These are phyloP conservation scores for Pontederia crassipes DNA, from an alignment of 176 grass and related monocot genomes.

Conservation along the genomic window DNA sequence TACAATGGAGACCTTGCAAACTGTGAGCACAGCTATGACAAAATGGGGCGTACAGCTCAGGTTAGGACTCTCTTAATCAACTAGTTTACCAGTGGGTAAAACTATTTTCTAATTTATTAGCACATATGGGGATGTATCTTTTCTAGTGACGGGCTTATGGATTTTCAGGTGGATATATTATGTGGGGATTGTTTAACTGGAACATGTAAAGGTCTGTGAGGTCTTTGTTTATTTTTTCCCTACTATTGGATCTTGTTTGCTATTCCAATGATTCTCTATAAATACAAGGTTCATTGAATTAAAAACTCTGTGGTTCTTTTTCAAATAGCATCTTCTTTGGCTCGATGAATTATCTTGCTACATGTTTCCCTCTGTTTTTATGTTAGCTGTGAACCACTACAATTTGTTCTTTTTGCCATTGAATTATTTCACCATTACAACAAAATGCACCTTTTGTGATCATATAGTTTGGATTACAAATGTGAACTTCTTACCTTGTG, in stretches of 20 bases:
- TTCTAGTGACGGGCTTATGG: background rate
- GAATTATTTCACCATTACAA: too few species aligned
- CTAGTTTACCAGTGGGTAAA: background rate
- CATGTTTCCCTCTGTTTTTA: too few species aligned
- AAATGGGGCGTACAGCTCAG: constrained; percentile 87
- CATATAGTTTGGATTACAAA: too few species aligned
- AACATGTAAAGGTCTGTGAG: constrained; percentile 56
- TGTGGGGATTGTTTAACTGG: constrained; percentile 67
- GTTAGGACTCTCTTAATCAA: constrained; percentile 30
- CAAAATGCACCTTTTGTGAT: too few species aligned
- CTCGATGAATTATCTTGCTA: too few species aligned
- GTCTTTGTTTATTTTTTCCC: constrained; percentile 5
- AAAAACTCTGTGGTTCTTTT: too few species aligned
- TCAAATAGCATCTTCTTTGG: too few species aligned
- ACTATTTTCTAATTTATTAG: constrained; percentile 1
- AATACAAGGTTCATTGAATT: too few species aligned
- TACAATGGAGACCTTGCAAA: constrained; percentile 67
- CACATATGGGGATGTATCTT: too few species aligned
- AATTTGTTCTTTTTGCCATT: too few species aligned
- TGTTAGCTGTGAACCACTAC: too few species aligned
- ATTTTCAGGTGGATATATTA: constrained; percentile 77
- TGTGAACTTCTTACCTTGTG: too few species aligned
- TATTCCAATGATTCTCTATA: background rate
- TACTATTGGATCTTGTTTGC: background rate
- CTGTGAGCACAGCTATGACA: constrained; percentile 60